Evolutionary conservation across 1,284 basidiomycete species (phyloP).

Genomic region (Rhodotorula glutinis): DNA sequence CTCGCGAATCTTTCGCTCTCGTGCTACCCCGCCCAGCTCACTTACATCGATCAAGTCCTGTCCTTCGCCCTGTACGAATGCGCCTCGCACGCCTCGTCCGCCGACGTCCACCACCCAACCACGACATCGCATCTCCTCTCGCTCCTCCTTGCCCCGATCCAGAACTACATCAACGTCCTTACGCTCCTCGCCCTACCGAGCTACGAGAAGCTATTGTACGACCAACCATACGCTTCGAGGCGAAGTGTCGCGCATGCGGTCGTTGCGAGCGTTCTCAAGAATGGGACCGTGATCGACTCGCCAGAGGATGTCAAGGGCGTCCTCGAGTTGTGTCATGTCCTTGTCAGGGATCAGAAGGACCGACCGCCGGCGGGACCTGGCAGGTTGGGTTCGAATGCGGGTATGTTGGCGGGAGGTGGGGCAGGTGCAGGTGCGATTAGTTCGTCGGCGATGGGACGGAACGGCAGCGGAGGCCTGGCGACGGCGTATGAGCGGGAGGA

Average conservation of each 20-base stretch:
- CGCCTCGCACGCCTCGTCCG: constrained; percentile 58
- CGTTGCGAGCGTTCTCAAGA: constrained; percentile 86
- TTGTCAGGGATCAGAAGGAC: constrained; percentile 84
- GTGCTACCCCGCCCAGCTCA: constrained; percentile 89
- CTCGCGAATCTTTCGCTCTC: constrained; percentile 86
- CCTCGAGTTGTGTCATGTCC: constrained; percentile 80
- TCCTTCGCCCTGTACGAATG: constrained; percentile 72
- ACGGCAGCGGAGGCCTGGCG: constrained; percentile 36
- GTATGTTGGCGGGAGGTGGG: too few species aligned
- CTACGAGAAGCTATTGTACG: constrained; percentile 73
- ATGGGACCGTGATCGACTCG: constrained; percentile 84
- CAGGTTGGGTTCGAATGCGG: too few species aligned
- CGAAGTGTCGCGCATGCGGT: constrained; percentile 86
- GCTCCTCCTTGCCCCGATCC: constrained; percentile 83
- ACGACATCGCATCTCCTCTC: constrained; percentile 85
- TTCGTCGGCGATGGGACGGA: not conserved
- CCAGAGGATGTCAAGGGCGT: constrained; percentile 89
- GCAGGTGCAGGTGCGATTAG: not conserved
- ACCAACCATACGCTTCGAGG: constrained; percentile 81
- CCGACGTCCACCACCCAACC: constrained; percentile 79
- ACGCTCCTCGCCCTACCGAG: constrained; percentile 87
- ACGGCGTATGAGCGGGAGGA: constrained; percentile 73
- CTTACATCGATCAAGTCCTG: constrained; percentile 92
- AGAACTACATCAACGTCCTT: constrained; percentile 87
- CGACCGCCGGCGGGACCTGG: constrained; percentile 38